phyloP scores from a whole-genome alignment of 441 rosid species.

The Eruca vesicaria region DNA sequence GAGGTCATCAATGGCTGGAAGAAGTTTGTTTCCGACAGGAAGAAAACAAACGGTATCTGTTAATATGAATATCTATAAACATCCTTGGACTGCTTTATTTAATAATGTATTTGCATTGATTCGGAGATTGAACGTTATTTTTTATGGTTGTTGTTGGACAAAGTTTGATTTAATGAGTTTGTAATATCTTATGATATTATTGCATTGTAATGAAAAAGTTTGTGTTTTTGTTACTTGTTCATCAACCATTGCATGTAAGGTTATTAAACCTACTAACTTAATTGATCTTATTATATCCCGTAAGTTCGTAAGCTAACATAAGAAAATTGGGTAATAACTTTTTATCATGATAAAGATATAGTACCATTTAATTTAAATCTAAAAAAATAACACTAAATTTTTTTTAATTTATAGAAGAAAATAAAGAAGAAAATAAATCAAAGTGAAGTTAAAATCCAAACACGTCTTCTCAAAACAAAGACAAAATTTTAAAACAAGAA shows the following conservation, averaged over 20 bases:
- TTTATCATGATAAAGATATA: neutral
- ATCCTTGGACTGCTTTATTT: conserved; percentile 5
- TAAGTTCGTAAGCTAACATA: neutral
- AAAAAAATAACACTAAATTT: neutral
- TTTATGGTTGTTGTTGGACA: neutral
- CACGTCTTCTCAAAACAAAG: neutral
- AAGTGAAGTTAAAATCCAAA: neutral
- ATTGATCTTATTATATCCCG: neutral
- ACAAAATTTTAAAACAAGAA: neutral
- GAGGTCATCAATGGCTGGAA: conserved; percentile 68
- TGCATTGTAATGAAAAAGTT: neutral
- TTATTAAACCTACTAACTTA: neutral
- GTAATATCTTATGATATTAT: conserved; percentile 1
- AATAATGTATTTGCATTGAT: conserved; percentile 27
- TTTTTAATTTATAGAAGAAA: neutral
- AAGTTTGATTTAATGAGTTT: conserved; percentile 7
- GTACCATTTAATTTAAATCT: neutral
- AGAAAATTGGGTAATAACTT: neutral
- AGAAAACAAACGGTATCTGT: conserved; percentile 38
- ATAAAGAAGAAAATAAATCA: neutral
- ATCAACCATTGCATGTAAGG: neutral
- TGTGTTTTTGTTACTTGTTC: neutral
- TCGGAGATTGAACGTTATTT: conserved; percentile 14
- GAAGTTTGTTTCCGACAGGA: conserved; percentile 65
- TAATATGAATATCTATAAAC: neutral